Evolutionary conservation across 768 basidiomycete species (phyloP), one percentile per base, ranked within the genome.

Genomic region (Podaxis sp.): DNA sequence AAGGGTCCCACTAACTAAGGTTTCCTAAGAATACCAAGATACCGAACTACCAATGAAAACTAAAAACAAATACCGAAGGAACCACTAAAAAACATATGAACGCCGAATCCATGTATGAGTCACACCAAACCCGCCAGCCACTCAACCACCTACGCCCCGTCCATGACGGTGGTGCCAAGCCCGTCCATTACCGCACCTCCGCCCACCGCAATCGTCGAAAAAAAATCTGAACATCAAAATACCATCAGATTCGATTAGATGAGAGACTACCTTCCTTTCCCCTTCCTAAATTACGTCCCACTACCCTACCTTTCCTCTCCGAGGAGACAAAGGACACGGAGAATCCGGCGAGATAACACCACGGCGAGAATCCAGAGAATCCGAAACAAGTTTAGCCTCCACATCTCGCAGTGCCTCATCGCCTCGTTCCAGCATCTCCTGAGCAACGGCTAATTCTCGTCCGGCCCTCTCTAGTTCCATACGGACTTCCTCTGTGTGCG

Each of bases 211-310:
- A 9, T 9, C 33, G 2, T 7, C 8, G 33, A 9, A 33, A 33
- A 33, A 33, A 33, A 33, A 33, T 9, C 8, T 33, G 9, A 33
- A 33, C 33, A 33, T 33, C 33, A 33, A 33, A 33, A 9, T 46
- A 15, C n/a, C 13, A 15, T 43, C 43, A 46, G 43, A 46, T 46
- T 46, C 43, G 43, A n/a, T 46, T 19, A n/a, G 15, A 17, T n/a
- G 3, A 46, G n/a, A 46, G 19, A 46, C 15, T 8, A 17, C 84
- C 0, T 90, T 91, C 68, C 89, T 88, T 19, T 75, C 77, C 15
- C 9, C 1, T 6, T 33, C 33, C 33, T 8, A 33, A 33, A 33
- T 33, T 33, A 33, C 33, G 33, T 33, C 33, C 33, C 33, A 8
- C 33, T 33, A 8, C 7, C 33, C 80, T 90, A 27, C 64, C 70